Conservation (phyloP, 2,329 filamentous ascomycete genomes). For the Emergomyces orientalis region DNA sequence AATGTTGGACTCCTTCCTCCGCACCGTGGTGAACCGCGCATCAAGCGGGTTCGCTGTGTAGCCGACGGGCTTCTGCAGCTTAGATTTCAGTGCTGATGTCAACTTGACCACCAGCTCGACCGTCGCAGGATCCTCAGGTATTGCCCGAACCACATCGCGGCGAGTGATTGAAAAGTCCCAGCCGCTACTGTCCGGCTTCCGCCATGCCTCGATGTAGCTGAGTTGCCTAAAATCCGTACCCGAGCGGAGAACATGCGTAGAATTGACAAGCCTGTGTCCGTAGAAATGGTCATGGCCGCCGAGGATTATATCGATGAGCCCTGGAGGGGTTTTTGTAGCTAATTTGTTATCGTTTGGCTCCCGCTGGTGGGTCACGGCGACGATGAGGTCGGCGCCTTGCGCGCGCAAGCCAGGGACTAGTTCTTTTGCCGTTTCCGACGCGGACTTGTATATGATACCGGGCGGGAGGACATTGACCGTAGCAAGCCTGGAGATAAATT, state of each 20-base stretch:
- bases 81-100: constrained; percentile 63
- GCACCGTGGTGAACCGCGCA: constrained; percentile 74
- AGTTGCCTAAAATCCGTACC: constrained; percentile 89
- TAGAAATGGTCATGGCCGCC: constrained; percentile 91
- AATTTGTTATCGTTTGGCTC: constrained; percentile 87
- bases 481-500: constrained; percentile 47
- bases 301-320: constrained; percentile 72
- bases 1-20: constrained; percentile 68
- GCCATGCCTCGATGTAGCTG: constrained; percentile 72
- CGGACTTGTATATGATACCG: constrained; percentile 70
- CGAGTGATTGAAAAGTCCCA: constrained; percentile 76
- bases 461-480: constrained; percentile 83
- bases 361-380: constrained; percentile 75
- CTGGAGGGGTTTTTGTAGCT: constrained; percentile 59
- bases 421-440: constrained; percentile 63
- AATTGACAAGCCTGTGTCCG: constrained; percentile 64
- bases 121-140: constrained; percentile 55
- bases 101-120: constrained; percentile 56
- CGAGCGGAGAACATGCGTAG: constrained; percentile 73
- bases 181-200: constrained; percentile 41
- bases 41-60: constrained; percentile 77
- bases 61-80: constrained; percentile 72
- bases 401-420: constrained; percentile 63
- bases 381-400: constrained; percentile 71
- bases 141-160: constrained; percentile 60